phyloP scores from a whole-genome alignment of 108 stramenopile species.

The Skeletonema costatum region DNA sequence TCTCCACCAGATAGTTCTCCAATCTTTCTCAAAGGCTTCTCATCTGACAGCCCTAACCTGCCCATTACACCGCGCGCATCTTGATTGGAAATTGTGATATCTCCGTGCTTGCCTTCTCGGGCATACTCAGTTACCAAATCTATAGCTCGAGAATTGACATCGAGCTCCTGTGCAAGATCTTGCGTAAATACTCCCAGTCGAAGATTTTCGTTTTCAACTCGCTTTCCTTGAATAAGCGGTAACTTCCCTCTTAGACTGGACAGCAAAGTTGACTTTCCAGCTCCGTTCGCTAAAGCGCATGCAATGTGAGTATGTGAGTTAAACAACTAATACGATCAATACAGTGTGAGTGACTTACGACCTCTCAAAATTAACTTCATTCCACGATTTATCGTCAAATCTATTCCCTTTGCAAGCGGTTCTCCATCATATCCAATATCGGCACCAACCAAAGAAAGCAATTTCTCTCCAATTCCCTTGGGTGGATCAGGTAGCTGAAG shows the following conservation, averaged over 20 bases:
- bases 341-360: not conserved
- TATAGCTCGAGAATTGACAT: constrained; percentile 70
- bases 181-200: constrained; percentile 80
- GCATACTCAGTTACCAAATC: constrained; percentile 81
- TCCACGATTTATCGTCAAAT: constrained; percentile 53
- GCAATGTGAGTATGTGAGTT: no score
- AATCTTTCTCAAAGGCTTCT: constrained; percentile 74
- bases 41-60: constrained; percentile 75
- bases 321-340: no score
- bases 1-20: constrained; percentile 79
- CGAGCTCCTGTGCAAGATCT: constrained; percentile 91
- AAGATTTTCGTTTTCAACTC: constrained; percentile 69
- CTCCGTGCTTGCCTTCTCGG: constrained; percentile 63
- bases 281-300: constrained; percentile 63
- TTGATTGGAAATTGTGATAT: constrained; percentile 78
- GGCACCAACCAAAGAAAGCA: constrained; percentile 68
- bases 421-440: constrained; percentile 61
- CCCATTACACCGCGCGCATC: constrained; percentile 81
- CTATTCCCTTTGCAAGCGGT: constrained; percentile 34
- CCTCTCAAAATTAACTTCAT: constrained; percentile 67
- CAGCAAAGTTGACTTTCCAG: constrained; percentile 90
- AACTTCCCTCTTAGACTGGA: constrained; percentile 82
- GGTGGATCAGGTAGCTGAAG: constrained; percentile 59
- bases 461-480: constrained; percentile 63
- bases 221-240: constrained; percentile 65